These are phyloP conservation scores for Agrocybe praecox DNA, from an alignment of 768 basidiomycete genomes.

Conservation along the genomic window DNA sequence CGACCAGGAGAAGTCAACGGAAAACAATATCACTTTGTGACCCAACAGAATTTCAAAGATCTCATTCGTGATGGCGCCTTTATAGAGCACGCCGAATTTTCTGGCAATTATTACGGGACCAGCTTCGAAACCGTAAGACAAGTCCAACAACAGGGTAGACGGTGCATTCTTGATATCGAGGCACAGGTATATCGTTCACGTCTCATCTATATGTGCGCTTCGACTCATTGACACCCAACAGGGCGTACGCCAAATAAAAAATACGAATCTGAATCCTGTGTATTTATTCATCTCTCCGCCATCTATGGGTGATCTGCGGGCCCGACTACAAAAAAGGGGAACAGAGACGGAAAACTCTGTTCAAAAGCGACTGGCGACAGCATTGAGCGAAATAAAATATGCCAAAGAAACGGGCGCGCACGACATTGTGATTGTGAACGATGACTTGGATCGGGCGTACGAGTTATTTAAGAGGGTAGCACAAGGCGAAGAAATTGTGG, in stretches of 20 bases:
- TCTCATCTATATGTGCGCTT: neutral
- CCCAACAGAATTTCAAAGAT: slow-evolving; percentile 66
- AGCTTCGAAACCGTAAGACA: slow-evolving; percentile 74
- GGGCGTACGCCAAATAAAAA: slow-evolving; percentile 93
- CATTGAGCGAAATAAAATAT: slow-evolving; percentile 80
- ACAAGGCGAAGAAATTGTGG: slow-evolving; percentile 60
- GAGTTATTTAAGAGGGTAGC: slow-evolving; percentile 75
- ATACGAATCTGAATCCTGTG: slow-evolving; percentile 78
- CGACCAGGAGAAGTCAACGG: slow-evolving; percentile 84
- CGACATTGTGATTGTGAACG: slow-evolving; percentile 89
- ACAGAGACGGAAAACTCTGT: slow-evolving; percentile 81
- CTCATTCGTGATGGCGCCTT: slow-evolving; percentile 76
- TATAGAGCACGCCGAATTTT: slow-evolving; percentile 94
- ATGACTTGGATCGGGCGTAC: slow-evolving; percentile 85
- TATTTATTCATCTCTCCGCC: slow-evolving; percentile 95
- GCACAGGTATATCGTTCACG: slow-evolving; percentile 88
- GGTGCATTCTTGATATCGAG: slow-evolving; percentile 96
- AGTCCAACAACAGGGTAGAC: slow-evolving; percentile 67
- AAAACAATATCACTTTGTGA: slow-evolving; percentile 86
- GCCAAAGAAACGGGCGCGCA: slow-evolving; percentile 76
- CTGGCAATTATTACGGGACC: slow-evolving; percentile 92
- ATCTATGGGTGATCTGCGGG: slow-evolving; percentile 65
- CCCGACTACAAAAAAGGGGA: slow-evolving; percentile 75
- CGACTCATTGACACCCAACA: slow-evolving; percentile 31
- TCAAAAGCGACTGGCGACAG: slow-evolving; percentile 74